These are phyloP conservation scores for Penicillium aurantiogriseum DNA, from an alignment of 2,329 filamentous ascomycete species.

Conservation along the genomic window DNA sequence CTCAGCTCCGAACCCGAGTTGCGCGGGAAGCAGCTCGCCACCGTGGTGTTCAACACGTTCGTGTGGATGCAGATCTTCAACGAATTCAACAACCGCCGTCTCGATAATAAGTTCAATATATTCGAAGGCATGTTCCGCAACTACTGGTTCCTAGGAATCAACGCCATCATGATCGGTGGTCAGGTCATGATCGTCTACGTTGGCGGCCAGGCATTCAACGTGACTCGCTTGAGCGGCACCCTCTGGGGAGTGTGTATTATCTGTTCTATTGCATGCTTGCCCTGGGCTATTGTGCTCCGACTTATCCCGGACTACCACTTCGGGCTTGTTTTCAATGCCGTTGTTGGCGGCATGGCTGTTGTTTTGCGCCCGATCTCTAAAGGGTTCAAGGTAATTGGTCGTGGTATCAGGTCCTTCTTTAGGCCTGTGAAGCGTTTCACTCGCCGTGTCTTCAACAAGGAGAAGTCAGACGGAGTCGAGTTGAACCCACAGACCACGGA, in stretches of 20 bases:
- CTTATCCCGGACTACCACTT: slow-evolving; percentile 71
- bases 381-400: slow-evolving; percentile 28
- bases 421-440: slow-evolving; percentile 27
- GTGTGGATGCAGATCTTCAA: slow-evolving; percentile 99
- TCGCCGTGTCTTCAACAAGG: slow-evolving; percentile 18
- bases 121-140: slow-evolving; percentile 85
- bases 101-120: slow-evolving; percentile 95
- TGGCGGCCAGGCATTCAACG: slow-evolving; percentile 76
- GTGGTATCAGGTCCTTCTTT: slow-evolving; percentile 24
- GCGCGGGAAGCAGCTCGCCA: slow-evolving; percentile 59
- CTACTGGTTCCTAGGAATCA: slow-evolving; percentile 85
- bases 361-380: slow-evolving; percentile 47
- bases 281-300: slow-evolving; percentile 76
- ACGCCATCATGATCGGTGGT: slow-evolving; percentile 79
- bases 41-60: slow-evolving; percentile 95
- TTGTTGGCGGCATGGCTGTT: slow-evolving; percentile 55
- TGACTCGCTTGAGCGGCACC: slow-evolving; percentile 64
- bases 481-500: neutral
- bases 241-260: slow-evolving; percentile 89
- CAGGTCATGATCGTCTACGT: slow-evolving; percentile 89
- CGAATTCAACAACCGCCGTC: slow-evolving; percentile 90
- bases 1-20: slow-evolving; percentile 43
- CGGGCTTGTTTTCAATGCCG: slow-evolving; percentile 45
- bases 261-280: slow-evolving; percentile 79
- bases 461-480: neutral